Evolutionary conservation across 2,329 filamentous ascomycete species (phyloP).

Genomic region (Podosphaera aphanis): DNA sequence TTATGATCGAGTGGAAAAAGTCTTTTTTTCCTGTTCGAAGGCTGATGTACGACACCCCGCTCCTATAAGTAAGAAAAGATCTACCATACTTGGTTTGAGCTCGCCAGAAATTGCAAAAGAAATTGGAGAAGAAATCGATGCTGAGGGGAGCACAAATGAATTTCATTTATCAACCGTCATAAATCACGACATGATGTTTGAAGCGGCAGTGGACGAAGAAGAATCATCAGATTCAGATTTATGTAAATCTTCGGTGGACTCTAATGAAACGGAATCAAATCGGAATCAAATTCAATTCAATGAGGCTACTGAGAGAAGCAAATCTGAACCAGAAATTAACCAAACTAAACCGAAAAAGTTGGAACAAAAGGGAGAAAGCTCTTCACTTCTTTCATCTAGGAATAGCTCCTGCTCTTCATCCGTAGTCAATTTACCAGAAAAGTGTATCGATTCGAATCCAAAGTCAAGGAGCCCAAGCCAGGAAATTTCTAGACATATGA

Average conservation of each 20-base stretch:
- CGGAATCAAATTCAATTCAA: background rate
- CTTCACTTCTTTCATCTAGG: background rate
- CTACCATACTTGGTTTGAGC: slow-evolving; percentile 7
- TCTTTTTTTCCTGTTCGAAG: slow-evolving; percentile 7
- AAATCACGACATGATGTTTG: too few relatives aligned
- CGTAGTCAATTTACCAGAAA: background rate
- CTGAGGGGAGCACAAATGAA: too few relatives aligned
- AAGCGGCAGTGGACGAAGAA: too few relatives aligned
- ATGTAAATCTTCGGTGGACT: too few relatives aligned
- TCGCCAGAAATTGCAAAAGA: slow-evolving; percentile 8
- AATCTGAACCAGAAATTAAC: background rate
- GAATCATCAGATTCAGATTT: too few relatives aligned
- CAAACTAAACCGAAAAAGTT: background rate
- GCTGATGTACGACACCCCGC: slow-evolving; percentile 11
- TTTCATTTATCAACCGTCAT: too few relatives aligned
- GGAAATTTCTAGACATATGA: background rate
- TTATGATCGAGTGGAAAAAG: background rate
- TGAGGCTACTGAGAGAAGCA: background rate
- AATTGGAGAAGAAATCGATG: too few relatives aligned
- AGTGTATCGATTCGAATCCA: background rate
- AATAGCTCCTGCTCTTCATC: background rate
- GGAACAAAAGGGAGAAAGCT: background rate
- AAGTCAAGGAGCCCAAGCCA: background rate
- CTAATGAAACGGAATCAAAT: background rate
- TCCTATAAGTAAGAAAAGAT: slow-evolving; percentile 9